Base-by-base conservation (phyloP, 768 basidiomycete species). In the Scleroderma bovista region DNA sequence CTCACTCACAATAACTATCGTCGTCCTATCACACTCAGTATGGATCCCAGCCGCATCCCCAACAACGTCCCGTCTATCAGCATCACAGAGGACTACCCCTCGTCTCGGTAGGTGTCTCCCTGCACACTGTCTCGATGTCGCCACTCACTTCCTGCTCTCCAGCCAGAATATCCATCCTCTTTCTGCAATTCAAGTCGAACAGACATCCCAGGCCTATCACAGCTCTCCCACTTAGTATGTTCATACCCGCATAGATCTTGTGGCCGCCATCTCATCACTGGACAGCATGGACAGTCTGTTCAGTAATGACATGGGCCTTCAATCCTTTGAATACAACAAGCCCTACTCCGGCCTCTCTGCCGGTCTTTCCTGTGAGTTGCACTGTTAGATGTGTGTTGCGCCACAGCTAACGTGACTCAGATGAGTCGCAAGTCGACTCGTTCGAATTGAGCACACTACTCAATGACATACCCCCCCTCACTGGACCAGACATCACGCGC, bases 321-420 rank as follows among this genome's bases (percentile, higher is more conserved):
- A 34, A 4, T 32, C 32, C 41, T 24, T 12, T 33, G 6, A 38
- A 31, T 17, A 36, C 4, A 52, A 54, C n/a, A 0, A 32, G 7
- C 17, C 1, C 11, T 3, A 38, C 11, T 55, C 44, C 26, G 0
- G 10, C 15, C 58, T 54, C 29, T 42, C 54, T 1, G 57, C 34
- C 10, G 23, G 11, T 10, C 12, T 44, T 0, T 50, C 19, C 2
- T 6, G 63, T 60, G 39, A 38, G 54, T 8, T 0, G 38, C 5
- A 37, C 1, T 9, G 43, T 37, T 40, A 24, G 34, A 2, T 34
- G 13, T 32, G 13, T 15, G 39, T 46, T 2, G 33, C 61, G 54
- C 54, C 63, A 59, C 51, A 50, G 52, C 63, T 45, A 57, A 17
- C 34, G 23, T 34, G 9, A 40, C 16, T 31, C 20, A 6, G 12